Percentiles rank a stretch among this genome's conserved stretches.
Evolutionary conservation across 129 eudicot genomes (phyloP).

Genomic region (Artemisia tridentata): DNA sequence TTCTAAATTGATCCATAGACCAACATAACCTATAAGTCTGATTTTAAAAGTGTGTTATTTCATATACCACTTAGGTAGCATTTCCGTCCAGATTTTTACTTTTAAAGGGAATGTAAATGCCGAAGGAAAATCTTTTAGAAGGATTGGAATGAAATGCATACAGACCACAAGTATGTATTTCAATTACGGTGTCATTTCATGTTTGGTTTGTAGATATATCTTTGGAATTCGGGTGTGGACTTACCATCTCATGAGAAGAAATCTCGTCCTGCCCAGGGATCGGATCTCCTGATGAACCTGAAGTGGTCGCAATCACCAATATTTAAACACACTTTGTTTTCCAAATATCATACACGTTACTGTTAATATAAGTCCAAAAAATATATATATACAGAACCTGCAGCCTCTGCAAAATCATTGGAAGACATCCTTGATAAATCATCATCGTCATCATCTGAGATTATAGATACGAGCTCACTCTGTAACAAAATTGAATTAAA

Average conservation of each 20-base stretch:
- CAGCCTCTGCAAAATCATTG: slow-evolving; percentile 34
- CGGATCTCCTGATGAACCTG: slow-evolving; percentile 37
- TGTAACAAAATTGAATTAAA: slow-evolving; percentile 32
- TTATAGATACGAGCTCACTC: slow-evolving; percentile 39
- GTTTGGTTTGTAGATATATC: slow-evolving; percentile 5
- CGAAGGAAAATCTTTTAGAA: not conserved
- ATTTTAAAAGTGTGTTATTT: not conserved
- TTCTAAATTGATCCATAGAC: slow-evolving; percentile 1
- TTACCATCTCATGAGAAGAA: slow-evolving; percentile 35
- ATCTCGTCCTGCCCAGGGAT: slow-evolving; percentile 12
- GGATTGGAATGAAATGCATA: not conserved
- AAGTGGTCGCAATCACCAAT: slow-evolving; percentile 16
- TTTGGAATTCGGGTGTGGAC: slow-evolving; percentile 3
- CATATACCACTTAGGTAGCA: no score
- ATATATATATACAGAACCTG: slow-evolving; percentile 36
- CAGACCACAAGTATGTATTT: not conserved
- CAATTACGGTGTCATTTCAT: not conserved
- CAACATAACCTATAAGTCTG: slow-evolving; percentile 10
- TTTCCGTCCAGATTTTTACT: not conserved
- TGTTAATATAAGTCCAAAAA: not conserved
- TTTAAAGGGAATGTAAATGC: not conserved
- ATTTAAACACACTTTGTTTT: slow-evolving; percentile 20
- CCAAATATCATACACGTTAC: slow-evolving; percentile 10
- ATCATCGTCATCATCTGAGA: slow-evolving; percentile 49
- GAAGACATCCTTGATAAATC: slow-evolving; percentile 23